Evolutionary conservation across 441 rosid species (phyloP).

Genomic region (Sinapis alba): DNA sequence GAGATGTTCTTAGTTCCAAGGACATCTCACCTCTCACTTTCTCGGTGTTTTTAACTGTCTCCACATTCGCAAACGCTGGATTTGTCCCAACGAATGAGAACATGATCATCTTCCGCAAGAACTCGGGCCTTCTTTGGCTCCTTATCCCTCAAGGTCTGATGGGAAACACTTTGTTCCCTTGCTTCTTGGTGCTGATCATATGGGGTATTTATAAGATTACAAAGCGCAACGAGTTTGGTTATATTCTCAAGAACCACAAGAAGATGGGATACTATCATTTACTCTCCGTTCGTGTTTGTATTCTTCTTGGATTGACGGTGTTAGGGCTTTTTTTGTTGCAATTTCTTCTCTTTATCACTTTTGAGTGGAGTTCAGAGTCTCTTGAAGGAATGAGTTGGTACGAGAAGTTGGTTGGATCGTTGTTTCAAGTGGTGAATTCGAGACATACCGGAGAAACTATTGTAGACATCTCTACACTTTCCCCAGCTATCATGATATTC

Average conservation of each 20-base stretch:
- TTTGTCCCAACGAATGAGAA: constrained; percentile 68
- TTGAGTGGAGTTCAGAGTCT: constrained; percentile 56
- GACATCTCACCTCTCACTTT: constrained; percentile 45
- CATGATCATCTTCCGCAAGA: constrained; percentile 55
- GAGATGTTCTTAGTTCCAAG: constrained; percentile 40
- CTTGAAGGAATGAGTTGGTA: constrained; percentile 48
- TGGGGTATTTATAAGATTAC: constrained; percentile 46
- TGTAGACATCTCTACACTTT: constrained; percentile 50
- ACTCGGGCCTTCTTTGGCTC: constrained; percentile 56
- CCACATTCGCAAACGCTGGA: constrained; percentile 55
- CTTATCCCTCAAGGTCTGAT: constrained; percentile 51
- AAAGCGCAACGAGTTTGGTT: constrained; percentile 36
- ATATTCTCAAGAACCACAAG: constrained; percentile 42
- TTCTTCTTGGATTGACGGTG: constrained; percentile 43
- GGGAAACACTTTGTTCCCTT: constrained; percentile 62
- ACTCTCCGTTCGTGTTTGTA: constrained; percentile 37
- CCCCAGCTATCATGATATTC: constrained; percentile 53
- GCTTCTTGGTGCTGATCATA: constrained; percentile 43
- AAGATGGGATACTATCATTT: constrained; percentile 52
- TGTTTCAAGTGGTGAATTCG: constrained; percentile 52
- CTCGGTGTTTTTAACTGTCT: constrained; percentile 48
- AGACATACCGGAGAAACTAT: constrained; percentile 61
- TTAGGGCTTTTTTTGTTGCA: constrained; percentile 40
- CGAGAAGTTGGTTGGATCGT: constrained; percentile 42
- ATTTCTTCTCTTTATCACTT: constrained; percentile 36